Base-by-base conservation (phyloP, 345 rosid genomes). In the Eucalyptus pumila region DNA sequence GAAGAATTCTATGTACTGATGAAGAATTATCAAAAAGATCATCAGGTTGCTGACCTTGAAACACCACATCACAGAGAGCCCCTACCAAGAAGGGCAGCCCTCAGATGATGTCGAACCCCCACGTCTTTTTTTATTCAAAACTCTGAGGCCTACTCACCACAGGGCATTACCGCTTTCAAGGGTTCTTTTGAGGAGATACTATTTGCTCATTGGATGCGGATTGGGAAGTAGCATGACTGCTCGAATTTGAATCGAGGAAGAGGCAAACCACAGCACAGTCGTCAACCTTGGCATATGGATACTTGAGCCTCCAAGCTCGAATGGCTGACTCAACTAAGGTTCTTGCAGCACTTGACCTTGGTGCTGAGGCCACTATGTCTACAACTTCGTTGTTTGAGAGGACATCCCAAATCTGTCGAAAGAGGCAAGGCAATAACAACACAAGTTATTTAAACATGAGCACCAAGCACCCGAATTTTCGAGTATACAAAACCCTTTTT, bases 211-310 rank as follows among this genome's bases (percentile, higher is more conserved):
- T 40, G 16, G 30, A 76, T 76, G 30, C 15, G 0, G 47, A 21
- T 40, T 76, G 6, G 85, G 56, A 76, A 76, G 67, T 47, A 76
- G 86, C 54, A 49, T 40, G 42, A 50, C 42, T 37, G 85, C 86
- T 88, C 2, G 51, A 40, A 45, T 60, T 88, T 4, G 92, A 89
- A 90, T 86, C 87, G 12, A 93, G 89, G 92, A 92, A 93, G 60
- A 93, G 91, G 91, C 95, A 93, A 48, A 93, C 92, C 23, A 87
- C 94, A 4, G 94, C 92, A 47, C 95, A 93, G 58, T 92, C 95
- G 49, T 93, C 95, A 7, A 92, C 90, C 86, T 92, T 93, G 67
- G 94, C 90, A 54, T 90, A 87, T 7, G 94, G 93, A 80, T 91
- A 91, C 90, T 93, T 93, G 80, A 50, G 69, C 88, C 88, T 93